Evolutionary conservation across 371 early-diverging fungal species (phyloP), one percentile per base, ranked within the genome.

Genomic region (Mortierella sp.): DNA sequence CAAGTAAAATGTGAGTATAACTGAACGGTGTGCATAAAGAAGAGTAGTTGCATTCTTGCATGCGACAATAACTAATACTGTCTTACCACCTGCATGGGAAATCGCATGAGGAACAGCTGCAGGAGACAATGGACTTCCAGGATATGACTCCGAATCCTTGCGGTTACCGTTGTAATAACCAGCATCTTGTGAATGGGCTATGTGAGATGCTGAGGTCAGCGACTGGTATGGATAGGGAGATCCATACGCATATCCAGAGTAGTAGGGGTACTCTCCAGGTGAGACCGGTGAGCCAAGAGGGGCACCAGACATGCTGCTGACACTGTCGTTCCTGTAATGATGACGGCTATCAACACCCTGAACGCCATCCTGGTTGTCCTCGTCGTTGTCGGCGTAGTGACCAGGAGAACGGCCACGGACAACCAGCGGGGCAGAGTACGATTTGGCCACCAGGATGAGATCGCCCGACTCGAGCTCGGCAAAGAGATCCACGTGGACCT

Each of bases 371-470:
- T 65, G 41, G 35, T 43, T 56, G 38, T 72, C 46, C 46, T 90
- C 89, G n/a, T 91, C 90, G 21, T 81, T 90, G 76, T 95, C 95
- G 35, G 93, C 91, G 70, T 98, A 98, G 79, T 97, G 97, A 21
- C 98, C 97, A 6, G 99, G 98, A 60, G 96, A 95, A 43, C 98
- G 93, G 35, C 99, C 98, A 77, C 99, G 94, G 8, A 98, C 99
- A 8, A 98, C 97, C n/a, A 98, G 88, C 11, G 95, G 95, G 5
- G 95, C 94, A 12, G 97, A 96, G 83, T 94, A 92, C 35, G 92
- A 90, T 7, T 90, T 89, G 1, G 97, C 98, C 7, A 97, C 91
- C 48, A 90, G 82, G 44, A 92, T 75, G 43, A 87, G 81, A 35
- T 86, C 81, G 70, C 92, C 93, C 21, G 43, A 73, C 27, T 91